Conservation (phyloP, 176 grass and related monocot species). For the Aegilops tauschii region DNA sequence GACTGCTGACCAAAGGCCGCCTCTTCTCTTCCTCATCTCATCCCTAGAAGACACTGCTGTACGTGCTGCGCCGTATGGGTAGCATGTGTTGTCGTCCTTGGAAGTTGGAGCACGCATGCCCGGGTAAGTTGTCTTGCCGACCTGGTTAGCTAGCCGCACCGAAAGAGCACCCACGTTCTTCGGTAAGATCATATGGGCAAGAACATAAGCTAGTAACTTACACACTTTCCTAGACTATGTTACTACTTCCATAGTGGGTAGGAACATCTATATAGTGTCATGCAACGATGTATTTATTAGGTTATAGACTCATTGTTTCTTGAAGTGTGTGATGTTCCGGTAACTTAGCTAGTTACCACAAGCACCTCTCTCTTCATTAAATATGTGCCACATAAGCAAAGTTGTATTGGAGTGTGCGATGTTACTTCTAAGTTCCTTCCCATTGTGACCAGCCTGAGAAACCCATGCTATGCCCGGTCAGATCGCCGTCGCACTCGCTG, state of each 20-base stretch:
- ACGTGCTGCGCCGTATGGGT: neutral
- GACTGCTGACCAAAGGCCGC: slow-evolving; percentile 17
- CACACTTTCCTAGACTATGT: no score
- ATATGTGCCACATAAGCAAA: no score
- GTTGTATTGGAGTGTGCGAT: no score
- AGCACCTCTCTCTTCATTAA: no score
- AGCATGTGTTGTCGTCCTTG: slow-evolving; percentile 23
- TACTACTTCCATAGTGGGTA: no score
- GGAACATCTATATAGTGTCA: no score
- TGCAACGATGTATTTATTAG: no score
- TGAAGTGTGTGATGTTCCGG: no score
- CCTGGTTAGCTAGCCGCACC: slow-evolving; percentile 25
- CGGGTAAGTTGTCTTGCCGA: slow-evolving; percentile 7
- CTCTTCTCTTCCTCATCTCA: neutral
- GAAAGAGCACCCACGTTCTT: slow-evolving; percentile 6
- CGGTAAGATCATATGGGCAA: neutral
- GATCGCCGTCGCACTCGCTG: slow-evolving; percentile 14
- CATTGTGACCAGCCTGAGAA: neutral
- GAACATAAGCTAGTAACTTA: no score
- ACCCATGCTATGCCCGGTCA: slow-evolving; percentile 12
- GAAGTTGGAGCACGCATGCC: slow-evolving; percentile 16
- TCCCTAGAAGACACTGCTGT: neutral
- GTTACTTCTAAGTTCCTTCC: no score
- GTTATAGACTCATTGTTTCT: no score
- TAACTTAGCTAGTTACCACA: no score